These are phyloP conservation scores for Neurospora sp. DNA, from an alignment of 495 filamentous ascomycete genomes.

Conservation along the genomic window DNA sequence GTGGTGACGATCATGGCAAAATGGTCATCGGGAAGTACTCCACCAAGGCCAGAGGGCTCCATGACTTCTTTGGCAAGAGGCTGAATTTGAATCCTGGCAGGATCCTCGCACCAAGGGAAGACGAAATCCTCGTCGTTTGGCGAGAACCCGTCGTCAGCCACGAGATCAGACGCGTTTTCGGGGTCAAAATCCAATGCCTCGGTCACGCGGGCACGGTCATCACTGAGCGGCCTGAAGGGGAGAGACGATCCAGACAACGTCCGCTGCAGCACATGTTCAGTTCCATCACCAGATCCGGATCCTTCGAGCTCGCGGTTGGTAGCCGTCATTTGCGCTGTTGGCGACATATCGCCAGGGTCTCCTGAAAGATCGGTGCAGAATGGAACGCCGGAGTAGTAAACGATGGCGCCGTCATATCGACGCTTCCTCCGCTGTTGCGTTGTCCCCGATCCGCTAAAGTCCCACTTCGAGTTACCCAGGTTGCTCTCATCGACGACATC, in stretches of 20 bases:
- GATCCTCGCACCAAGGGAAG: slow-evolving; percentile 27
- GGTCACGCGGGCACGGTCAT: slow-evolving; percentile 8
- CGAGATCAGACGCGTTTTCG: slow-evolving; percentile 13
- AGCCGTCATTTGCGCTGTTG: slow-evolving; percentile 30
- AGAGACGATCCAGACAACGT: slow-evolving; percentile 36
- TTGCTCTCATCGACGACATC: slow-evolving; percentile 27
- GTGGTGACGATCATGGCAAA: slow-evolving; percentile 49
- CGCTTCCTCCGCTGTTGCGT: slow-evolving; percentile 30
- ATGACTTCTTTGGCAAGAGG: slow-evolving; percentile 40
- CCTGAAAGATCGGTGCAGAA: slow-evolving; percentile 72
- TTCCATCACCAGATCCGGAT: neutral
- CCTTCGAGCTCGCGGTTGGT: slow-evolving; percentile 15
- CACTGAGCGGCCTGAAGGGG: slow-evolving; percentile 31
- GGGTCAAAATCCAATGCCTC: slow-evolving; percentile 7
- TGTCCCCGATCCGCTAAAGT: slow-evolving; percentile 33
- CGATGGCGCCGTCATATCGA: slow-evolving; percentile 58
- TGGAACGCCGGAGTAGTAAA: slow-evolving; percentile 63
- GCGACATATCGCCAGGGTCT: slow-evolving; percentile 37
- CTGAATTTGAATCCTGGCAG: slow-evolving; percentile 11
- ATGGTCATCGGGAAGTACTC: slow-evolving; percentile 56
- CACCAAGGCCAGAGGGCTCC: slow-evolving; percentile 55
- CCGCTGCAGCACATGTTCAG: slow-evolving; percentile 5
- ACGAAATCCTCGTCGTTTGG: slow-evolving; percentile 21
- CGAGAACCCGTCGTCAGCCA: slow-evolving; percentile 15
- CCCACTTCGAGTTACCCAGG: slow-evolving; percentile 25